Conservation (phyloP, 73 alveolate genomes). For the Tetrahymena thermophila region DNA sequence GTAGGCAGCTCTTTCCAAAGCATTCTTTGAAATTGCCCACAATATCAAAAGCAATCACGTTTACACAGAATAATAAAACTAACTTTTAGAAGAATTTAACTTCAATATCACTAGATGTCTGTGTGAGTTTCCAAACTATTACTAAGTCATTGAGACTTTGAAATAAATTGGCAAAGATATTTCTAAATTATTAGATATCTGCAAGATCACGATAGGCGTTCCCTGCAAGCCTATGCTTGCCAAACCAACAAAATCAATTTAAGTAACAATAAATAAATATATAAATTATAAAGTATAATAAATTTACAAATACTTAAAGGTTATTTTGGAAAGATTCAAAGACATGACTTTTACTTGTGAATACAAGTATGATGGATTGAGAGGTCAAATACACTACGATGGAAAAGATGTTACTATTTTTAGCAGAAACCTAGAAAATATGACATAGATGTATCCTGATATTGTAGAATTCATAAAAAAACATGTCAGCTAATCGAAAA, state of each 20-base stretch:
- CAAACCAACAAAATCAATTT: slow-evolving; percentile 91
- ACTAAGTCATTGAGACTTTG: slow-evolving; percentile 70
- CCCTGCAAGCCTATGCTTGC: slow-evolving; percentile 98
- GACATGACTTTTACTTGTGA: slow-evolving; percentile 95
- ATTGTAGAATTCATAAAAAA: slow-evolving; percentile 67
- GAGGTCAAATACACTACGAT: slow-evolving; percentile 94
- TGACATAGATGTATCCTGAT: slow-evolving; percentile 99
- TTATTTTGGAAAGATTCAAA: slow-evolving; percentile 82
- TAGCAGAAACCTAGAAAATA: slow-evolving; percentile 95
- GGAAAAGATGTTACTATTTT: slow-evolving; percentile 62
- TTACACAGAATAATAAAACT: slow-evolving; percentile 6
- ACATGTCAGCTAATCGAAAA: slow-evolving; percentile 41
- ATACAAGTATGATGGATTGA: slow-evolving; percentile 99
- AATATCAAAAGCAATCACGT: slow-evolving; percentile 29
- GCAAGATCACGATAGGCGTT: slow-evolving; percentile 88
- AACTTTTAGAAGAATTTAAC: slow-evolving; percentile 66
- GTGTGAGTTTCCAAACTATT: slow-evolving; percentile 90
- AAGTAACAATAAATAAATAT: slow-evolving; percentile 21
- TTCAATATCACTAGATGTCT: slow-evolving; percentile 77
- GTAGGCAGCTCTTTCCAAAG: slow-evolving; percentile 84
- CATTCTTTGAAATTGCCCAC: slow-evolving; percentile 61
- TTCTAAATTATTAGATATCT: slow-evolving; percentile 52
- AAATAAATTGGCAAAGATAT: slow-evolving; percentile 55
- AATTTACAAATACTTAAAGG: background rate
- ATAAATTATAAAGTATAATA: too few relatives aligned